Evolutionary conservation across 164 flowering plant species (phyloP).

Genomic region (Liquidambar formosana): DNA sequence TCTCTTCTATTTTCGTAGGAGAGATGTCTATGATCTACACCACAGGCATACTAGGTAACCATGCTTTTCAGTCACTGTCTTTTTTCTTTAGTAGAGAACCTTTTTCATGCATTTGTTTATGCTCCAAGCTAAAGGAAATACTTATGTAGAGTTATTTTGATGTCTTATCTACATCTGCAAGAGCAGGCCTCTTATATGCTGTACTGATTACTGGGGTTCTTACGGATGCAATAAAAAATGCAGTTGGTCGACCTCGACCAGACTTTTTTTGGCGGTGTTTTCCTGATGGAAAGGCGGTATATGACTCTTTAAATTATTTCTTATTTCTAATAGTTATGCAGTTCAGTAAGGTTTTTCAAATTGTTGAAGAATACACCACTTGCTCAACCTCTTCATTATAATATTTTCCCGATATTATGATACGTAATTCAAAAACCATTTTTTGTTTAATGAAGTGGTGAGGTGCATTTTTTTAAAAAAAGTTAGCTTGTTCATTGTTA

Average conservation of each 20-base stretch:
- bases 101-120: neutral
- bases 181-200: constrained; percentile 62
- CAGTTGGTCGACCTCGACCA: constrained; percentile 82
- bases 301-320: neutral
- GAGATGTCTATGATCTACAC: constrained; percentile 83
- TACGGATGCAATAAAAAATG: constrained; percentile 77
- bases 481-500: no score
- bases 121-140: neutral
- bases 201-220: constrained; percentile 67
- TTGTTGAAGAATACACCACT: no score
- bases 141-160: neutral
- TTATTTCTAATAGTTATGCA: neutral
- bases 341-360: no score
- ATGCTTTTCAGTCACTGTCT: neutral
- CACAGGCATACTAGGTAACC: constrained; percentile 64
- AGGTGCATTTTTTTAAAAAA: no score
- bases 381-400: no score
- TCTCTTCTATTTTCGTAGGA: constrained; percentile 50
- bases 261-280: constrained; percentile 90
- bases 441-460: no score
- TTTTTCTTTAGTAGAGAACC: neutral
- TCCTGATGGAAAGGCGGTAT: constrained; percentile 73
- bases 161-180: constrained; percentile 9
- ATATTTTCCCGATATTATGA: no score
- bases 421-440: no score